Percentiles rank a stretch among this genome's conserved stretches.
Evolutionary conservation across 352 stramenopile species (phyloP).

Genomic region (Phytophthora litchii): DNA sequence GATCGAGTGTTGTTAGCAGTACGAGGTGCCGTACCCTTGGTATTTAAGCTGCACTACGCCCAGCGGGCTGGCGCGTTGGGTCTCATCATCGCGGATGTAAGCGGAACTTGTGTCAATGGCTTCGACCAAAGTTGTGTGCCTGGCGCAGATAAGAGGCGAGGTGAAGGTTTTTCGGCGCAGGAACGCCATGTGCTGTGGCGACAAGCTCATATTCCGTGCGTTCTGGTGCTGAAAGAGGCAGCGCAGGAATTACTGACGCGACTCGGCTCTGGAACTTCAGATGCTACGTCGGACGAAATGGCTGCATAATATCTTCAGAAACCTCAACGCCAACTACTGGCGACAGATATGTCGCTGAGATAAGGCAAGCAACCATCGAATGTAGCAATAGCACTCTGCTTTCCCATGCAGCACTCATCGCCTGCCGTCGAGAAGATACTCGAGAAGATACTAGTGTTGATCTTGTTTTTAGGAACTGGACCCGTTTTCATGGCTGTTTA

Average conservation of each 20-base stretch:
- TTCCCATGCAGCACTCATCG: too few relatives aligned
- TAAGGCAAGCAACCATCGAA: background rate
- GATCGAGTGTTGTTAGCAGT: slow-evolving; percentile 66
- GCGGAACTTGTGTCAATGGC: slow-evolving; percentile 42
- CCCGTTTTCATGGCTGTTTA: too few relatives aligned
- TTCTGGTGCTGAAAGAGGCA: slow-evolving; percentile 47
- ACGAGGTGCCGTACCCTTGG: slow-evolving; percentile 58
- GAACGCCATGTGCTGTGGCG: slow-evolving; percentile 65
- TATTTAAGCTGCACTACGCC: slow-evolving; percentile 72
- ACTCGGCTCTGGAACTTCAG: slow-evolving; percentile 6
- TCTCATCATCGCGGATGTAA: slow-evolving; percentile 63
- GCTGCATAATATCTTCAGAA: slow-evolving; percentile 8
- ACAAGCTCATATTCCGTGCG: slow-evolving; percentile 64
- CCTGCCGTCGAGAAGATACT: too few relatives aligned
- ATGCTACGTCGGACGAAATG: slow-evolving; percentile 8
- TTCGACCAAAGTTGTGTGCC: slow-evolving; percentile 82
- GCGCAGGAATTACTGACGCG: slow-evolving; percentile 40
- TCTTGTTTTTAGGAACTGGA: background rate
- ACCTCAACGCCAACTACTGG: background rate
- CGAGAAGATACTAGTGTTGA: too few relatives aligned
- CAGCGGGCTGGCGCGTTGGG: slow-evolving; percentile 71
- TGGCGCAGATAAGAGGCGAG: slow-evolving; percentile 46
- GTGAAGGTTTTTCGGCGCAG: slow-evolving; percentile 63
- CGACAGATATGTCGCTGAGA: background rate
- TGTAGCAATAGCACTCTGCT: too few relatives aligned